Evolutionary conservation across 108 stramenopile genomes (phyloP), one percentile per base, ranked within the genome.

Genomic region (Pseudonitzschia multiseries): DNA sequence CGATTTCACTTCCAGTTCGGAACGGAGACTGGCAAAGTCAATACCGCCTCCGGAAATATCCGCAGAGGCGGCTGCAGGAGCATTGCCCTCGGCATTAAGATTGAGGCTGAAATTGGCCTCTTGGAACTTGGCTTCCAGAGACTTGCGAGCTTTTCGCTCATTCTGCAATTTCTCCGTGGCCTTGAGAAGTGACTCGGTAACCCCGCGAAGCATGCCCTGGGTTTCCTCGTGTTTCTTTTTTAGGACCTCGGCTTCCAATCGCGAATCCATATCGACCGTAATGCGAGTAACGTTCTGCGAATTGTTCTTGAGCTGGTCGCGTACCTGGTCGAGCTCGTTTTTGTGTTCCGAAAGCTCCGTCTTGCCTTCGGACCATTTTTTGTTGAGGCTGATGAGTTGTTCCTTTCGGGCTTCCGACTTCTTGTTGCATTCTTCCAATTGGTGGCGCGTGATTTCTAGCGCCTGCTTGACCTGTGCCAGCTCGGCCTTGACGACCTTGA

Each of bases 291-390:
- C 66, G 21, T n/a, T 41, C 54, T 56, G 54, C 8, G 61, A 62
- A 27, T 62, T 57, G 46, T 67, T 77, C 68, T 53, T 69, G 26
- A 70, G 27, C 51, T 79, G 59, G 33, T 70, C 68, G 42, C 69
- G 73, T 61, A 70, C 72, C 43, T 79, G 66, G 67, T 66, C 43
- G 1, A 79, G 67, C 61, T 79, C 79, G 26, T 67, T 31, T 41
- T 74, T 79, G 40, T 63, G 73, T 21, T 79, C 79, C 22, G 51
- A 70, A 15, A 79, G 40, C 53, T 73, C 72, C 3, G 40, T 65
- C 62, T 79, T 79, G 52, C 79, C 79, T 68, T 79, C 79, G 24
- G 79, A 57, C 79, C 79, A 79, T 66, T 79, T 79, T 59, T 79
- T 79, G 69, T 79, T 79, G 31, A 79, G 53, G 17, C 72, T 73